These are phyloP conservation scores for Coix lacrymajobi DNA, from an alignment of 176 grass and related monocot genomes.

Conservation along the genomic window DNA sequence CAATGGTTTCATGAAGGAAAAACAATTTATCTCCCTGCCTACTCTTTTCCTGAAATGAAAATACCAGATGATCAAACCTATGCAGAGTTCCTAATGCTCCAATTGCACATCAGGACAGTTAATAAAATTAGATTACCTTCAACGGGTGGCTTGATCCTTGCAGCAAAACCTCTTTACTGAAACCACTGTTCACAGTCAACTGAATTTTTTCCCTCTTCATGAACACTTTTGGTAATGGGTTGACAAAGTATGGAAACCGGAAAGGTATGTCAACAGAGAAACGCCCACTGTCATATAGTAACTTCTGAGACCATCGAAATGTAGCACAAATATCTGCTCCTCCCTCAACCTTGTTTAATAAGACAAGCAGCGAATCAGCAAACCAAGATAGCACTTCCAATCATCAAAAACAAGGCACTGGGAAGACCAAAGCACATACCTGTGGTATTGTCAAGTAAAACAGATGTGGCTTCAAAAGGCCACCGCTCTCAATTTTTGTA, in stretches of 20 bases:
- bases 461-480: constrained; percentile 66
- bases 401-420: background rate
- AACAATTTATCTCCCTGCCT: constrained; percentile 72
- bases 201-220: constrained; percentile 93
- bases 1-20: constrained; percentile 73
- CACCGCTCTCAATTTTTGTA: constrained; percentile 35
- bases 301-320: constrained; percentile 89
- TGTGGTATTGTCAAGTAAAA: constrained; percentile 71
- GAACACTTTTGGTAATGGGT: constrained; percentile 77
- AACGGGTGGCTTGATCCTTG: constrained; percentile 77
- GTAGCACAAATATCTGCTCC: constrained; percentile 73
- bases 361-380: constrained; percentile 4
- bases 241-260: constrained; percentile 79
- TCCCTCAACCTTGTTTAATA: constrained; percentile 64
- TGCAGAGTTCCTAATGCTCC: background rate
- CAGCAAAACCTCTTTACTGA: constrained; percentile 78
- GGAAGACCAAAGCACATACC: constrained; percentile 39
- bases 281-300: constrained; percentile 58
- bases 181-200: constrained; percentile 66
- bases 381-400: background rate
- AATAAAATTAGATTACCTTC: constrained; percentile 53
- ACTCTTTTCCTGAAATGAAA: constrained; percentile 65
- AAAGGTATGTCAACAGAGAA: constrained; percentile 80
- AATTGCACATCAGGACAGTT: constrained; percentile 5
- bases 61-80: constrained; percentile 12